A percentile compares a stretch with the other conserved stretches of the same genome.
These are phyloP conservation scores for Penicillium sp. DNA, from an alignment of 2,329 filamentous ascomycete species.

Conservation along the genomic window DNA sequence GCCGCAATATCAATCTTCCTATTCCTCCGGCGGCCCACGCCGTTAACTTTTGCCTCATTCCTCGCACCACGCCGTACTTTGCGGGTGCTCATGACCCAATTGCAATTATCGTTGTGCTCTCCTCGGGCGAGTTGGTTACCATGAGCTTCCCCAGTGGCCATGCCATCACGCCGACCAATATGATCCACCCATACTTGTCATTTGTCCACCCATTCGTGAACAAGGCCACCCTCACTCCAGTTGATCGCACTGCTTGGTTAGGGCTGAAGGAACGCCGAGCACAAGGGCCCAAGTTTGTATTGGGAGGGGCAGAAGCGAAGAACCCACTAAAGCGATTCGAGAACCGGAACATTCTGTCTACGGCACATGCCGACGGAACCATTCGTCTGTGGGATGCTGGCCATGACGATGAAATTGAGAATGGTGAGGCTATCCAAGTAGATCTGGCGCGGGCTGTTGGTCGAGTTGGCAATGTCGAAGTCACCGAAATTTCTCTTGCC, in stretches of 20 bases:
- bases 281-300: constrained; percentile 74
- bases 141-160: constrained; percentile 91
- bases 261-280: constrained; percentile 83
- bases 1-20: constrained; percentile 68
- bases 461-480: constrained; percentile 73
- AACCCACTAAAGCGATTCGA: constrained; percentile 76
- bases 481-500: constrained; percentile 78
- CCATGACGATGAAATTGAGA: constrained; percentile 91
- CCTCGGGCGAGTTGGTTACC: constrained; percentile 85
- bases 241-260: constrained; percentile 82
- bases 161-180: constrained; percentile 87
- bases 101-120: constrained; percentile 74
- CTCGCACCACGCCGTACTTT: constrained; percentile 81
- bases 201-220: constrained; percentile 90
- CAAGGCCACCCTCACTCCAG: constrained; percentile 68
- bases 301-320: constrained; percentile 73
- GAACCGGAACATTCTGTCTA: constrained; percentile 79
- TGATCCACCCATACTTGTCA: constrained; percentile 82
- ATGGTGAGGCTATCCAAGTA: constrained; percentile 76
- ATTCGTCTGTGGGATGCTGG: constrained; percentile 93
- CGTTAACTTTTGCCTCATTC: constrained; percentile 78
- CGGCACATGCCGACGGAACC: constrained; percentile 86
- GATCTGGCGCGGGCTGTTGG: constrained; percentile 82
- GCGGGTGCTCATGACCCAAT: constrained; percentile 87
- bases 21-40: constrained; percentile 78